Conservation (phyloP, 208 protist genomes). For the Angomonas ambiguus region DNA sequence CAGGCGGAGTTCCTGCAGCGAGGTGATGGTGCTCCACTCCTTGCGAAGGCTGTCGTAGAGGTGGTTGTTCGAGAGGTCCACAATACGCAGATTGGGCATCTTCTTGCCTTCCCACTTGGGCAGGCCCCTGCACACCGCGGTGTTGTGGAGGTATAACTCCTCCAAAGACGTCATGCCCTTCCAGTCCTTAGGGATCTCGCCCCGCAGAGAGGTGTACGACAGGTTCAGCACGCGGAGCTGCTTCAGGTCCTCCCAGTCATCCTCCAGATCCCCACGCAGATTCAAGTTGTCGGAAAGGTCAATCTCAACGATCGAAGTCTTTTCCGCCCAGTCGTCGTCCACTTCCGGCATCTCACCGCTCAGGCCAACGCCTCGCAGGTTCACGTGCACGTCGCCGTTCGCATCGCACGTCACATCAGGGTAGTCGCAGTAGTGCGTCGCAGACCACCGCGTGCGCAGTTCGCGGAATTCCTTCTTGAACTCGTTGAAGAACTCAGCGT, state of each 20-base stretch:
- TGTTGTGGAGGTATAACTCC: conserved; percentile 23
- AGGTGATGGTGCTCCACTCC: conserved; percentile 7
- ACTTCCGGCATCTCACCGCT: conserved; percentile 14
- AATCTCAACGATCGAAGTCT: conserved; percentile 15
- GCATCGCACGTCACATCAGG: conserved; percentile 18
- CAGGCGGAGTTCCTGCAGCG: conserved; percentile 16
- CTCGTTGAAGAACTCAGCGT: conserved; percentile 20
- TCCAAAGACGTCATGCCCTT: conserved; percentile 14
- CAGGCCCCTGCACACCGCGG: conserved; percentile 15
- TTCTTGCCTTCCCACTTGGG: conserved; percentile 11
- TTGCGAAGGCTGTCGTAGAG: conserved; percentile 12
- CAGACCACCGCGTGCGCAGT: conserved; percentile 17
- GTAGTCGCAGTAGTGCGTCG: conserved; percentile 22
- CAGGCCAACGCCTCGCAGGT: conserved; percentile 14
- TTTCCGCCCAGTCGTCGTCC: background rate
- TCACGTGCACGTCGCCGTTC: conserved; percentile 18
- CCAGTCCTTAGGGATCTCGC: conserved; percentile 14
- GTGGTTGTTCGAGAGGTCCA: conserved; percentile 21
- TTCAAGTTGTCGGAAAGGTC: conserved; percentile 20
- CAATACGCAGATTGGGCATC: conserved; percentile 17
- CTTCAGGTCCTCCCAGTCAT: conserved; percentile 10
- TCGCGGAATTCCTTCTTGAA: conserved; percentile 15
- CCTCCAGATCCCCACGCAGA: conserved; percentile 13
- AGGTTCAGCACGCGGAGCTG: conserved; percentile 18
- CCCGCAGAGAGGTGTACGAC: conserved; percentile 19